These are phyloP conservation scores for Rhododendron mucronatum DNA, from an alignment of 148 eudicot species.

Conservation along the genomic window DNA sequence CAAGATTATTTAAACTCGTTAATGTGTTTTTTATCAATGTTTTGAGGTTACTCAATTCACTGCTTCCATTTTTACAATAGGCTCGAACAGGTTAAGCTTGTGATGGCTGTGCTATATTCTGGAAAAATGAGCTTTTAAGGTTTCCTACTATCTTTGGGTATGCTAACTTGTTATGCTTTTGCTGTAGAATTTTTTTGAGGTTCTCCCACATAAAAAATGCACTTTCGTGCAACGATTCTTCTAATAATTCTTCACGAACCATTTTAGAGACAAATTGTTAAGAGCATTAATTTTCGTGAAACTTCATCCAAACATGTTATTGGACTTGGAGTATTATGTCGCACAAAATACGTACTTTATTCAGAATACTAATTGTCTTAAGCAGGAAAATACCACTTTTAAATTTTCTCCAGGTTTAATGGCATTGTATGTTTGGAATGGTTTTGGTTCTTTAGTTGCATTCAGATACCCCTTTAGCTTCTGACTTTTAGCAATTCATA, in stretches of 20 bases:
- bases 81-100: slow-evolving; percentile 80
- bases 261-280: neutral
- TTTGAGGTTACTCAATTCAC: slow-evolving; percentile 7
- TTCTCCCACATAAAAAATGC: neutral
- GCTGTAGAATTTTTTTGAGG: neutral
- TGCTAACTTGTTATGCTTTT: neutral
- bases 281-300: neutral
- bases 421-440: neutral
- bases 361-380: neutral
- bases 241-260: neutral
- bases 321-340: neutral
- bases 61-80: slow-evolving; percentile 25
- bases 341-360: neutral
- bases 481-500: neutral
- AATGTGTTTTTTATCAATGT: neutral
- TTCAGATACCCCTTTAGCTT: neutral
- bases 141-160: neutral
- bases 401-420: neutral
- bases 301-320: neutral
- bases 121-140: slow-evolving; percentile 73
- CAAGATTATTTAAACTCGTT: neutral
- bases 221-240: neutral
- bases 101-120: slow-evolving; percentile 93
- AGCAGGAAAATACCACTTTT: neutral
- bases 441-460: neutral